These are phyloP conservation scores for Dactylellina leptospora DNA, from an alignment of 2,329 filamentous ascomycete genomes.

Conservation along the genomic window DNA sequence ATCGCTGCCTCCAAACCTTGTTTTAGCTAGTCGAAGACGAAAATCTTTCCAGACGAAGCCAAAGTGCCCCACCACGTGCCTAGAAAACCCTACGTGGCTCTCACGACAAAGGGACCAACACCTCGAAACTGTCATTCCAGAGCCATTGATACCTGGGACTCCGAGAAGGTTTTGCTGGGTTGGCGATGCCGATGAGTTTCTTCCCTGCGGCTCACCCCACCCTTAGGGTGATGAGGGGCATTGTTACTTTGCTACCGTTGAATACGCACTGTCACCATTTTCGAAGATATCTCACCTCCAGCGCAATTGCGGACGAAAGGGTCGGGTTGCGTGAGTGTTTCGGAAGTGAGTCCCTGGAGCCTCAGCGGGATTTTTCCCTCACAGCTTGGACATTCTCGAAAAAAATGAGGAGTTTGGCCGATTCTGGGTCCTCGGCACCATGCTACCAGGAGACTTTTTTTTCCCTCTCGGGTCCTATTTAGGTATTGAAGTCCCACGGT, in stretches of 20 bases:
- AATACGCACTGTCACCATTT: conserved; percentile 5
- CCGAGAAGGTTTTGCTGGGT: conserved; percentile 1
- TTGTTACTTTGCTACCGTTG: conserved; percentile 3
- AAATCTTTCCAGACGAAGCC: conserved; percentile 34
- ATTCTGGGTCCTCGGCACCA: conserved; percentile 1
- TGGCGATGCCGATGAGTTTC: conserved; percentile 43
- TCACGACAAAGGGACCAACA: background rate
- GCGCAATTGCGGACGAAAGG: conserved; percentile 39
- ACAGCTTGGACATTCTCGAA: too few relatives aligned
- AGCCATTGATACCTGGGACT: conserved; percentile 10
- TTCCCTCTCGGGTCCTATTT: background rate
- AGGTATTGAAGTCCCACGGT: background rate
- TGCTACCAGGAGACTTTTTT: background rate
- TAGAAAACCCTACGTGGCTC: conserved; percentile 36
- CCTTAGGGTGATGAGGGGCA: conserved; percentile 3
- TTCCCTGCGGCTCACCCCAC: conserved; percentile 13
- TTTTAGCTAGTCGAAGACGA: conserved; percentile 15
- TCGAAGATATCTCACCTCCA: background rate
- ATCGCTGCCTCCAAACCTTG: conserved; percentile 40
- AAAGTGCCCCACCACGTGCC: conserved; percentile 39
- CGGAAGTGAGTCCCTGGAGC: conserved; percentile 32
- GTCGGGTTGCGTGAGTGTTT: conserved; percentile 41
- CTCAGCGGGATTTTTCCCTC: background rate
- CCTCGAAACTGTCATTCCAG: conserved; percentile 27
- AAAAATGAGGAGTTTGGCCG: background rate